These are phyloP conservation scores for Globisporangium megalacanthum DNA, from an alignment of 352 stramenopile genomes.

Conservation along the genomic window DNA sequence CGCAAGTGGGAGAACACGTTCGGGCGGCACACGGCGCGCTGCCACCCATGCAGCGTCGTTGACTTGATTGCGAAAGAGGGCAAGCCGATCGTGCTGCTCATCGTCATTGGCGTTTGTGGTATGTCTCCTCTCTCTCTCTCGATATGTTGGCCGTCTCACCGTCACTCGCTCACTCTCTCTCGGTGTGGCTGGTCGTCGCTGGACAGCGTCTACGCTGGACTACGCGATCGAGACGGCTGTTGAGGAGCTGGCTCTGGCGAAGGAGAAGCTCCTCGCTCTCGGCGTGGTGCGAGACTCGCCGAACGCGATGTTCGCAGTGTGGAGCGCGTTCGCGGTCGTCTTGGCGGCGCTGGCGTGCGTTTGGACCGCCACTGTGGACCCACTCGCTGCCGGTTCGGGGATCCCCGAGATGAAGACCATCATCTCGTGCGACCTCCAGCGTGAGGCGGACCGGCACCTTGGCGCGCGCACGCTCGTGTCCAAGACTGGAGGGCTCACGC, in stretches of 20 bases:
- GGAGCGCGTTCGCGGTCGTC: slow-evolving; percentile 28
- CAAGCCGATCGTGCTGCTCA: slow-evolving; percentile 43
- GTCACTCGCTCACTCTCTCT: not conserved
- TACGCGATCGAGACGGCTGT: slow-evolving; percentile 34
- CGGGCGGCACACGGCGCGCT: slow-evolving; percentile 25
- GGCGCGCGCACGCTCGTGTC: slow-evolving; percentile 45
- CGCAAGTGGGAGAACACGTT: slow-evolving; percentile 43
- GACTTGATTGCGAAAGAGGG: slow-evolving; percentile 48
- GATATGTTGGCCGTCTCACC: slow-evolving; percentile 2
- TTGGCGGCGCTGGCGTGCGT: slow-evolving; percentile 28
- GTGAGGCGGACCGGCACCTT: slow-evolving; percentile 43
- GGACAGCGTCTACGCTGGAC: slow-evolving; percentile 45
- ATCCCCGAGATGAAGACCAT: slow-evolving; percentile 81
- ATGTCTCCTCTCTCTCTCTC: not conserved
- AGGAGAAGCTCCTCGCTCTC: slow-evolving; percentile 13
- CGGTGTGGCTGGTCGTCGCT: not conserved
- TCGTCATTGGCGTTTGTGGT: slow-evolving; percentile 47
- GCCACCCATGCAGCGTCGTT: slow-evolving; percentile 25
- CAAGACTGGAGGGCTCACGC: slow-evolving; percentile 88
- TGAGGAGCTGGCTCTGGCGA: slow-evolving; percentile 14
- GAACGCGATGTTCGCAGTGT: slow-evolving; percentile 19
- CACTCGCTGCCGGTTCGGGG: slow-evolving; percentile 46
- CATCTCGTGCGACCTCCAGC: slow-evolving; percentile 49
- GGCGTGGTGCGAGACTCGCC: slow-evolving; percentile 13
- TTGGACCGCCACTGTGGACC: slow-evolving; percentile 42